Conservation (phyloP, 1,284 basidiomycete genomes). For the Austroboletus novae-zelandiae region DNA sequence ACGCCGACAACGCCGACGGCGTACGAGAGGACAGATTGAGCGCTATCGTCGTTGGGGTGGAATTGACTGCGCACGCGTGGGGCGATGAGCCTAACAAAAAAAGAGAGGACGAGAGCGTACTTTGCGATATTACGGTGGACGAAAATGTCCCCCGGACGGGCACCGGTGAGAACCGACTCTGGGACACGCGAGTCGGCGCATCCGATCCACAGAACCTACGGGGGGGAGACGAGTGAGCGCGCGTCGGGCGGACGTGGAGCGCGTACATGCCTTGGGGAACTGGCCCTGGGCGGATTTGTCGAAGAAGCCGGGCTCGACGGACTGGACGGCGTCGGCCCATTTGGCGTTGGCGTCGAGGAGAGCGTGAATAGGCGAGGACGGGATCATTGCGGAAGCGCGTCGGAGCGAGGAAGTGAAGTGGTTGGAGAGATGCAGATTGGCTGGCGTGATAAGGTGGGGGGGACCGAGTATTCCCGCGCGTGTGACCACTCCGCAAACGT, state of each 20-base stretch:
- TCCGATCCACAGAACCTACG: constrained; percentile 70
- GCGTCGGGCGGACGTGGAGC: neutral
- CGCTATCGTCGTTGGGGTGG: constrained; percentile 75
- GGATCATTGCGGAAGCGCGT: constrained; percentile 12
- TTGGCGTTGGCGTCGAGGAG: constrained; percentile 56
- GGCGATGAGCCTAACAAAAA: no score
- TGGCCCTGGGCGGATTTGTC: constrained; percentile 62
- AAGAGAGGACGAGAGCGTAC: constrained; percentile 33
- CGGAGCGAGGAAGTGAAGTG: no score
- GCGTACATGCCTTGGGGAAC: constrained; percentile 63
- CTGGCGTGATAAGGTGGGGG: no score
- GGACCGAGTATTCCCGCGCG: no score
- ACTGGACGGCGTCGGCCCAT: constrained; percentile 60
- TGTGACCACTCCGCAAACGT: no score
- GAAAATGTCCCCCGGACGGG: constrained; percentile 67
- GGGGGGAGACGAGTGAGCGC: neutral
- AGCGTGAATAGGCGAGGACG: constrained; percentile 34
- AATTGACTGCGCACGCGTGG: constrained; percentile 58
- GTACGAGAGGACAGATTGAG: constrained; percentile 77
- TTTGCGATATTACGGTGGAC: constrained; percentile 69
- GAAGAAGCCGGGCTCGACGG: constrained; percentile 65
- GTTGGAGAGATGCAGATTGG: no score
- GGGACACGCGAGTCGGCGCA: constrained; percentile 70
- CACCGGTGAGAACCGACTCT: constrained; percentile 52
- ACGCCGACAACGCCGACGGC: constrained; percentile 79